A percentile compares a stretch with the other conserved stretches of the same genome.
Evolutionary conservation across 2,329 filamentous ascomycete species (phyloP).

Genomic region (Mariannaea elegans): DNA sequence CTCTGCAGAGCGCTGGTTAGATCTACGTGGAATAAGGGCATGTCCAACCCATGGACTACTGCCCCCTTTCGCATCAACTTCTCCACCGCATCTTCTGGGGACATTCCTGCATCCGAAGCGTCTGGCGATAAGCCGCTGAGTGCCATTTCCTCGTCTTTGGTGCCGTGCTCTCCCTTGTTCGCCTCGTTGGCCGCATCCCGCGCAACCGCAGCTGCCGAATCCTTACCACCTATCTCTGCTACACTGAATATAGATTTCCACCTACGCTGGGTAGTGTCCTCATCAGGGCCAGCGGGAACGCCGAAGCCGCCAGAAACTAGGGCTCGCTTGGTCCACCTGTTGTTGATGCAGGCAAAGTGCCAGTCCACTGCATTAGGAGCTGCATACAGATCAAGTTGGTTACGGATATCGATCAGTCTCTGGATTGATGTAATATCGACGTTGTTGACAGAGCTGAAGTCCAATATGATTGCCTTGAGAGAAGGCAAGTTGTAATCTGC

Average conservation of each 20-base stretch:
- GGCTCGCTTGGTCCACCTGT: conserved; percentile 89
- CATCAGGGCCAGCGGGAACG: conserved; percentile 67
- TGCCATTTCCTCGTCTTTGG: conserved; percentile 50
- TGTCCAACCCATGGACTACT: conserved; percentile 84
- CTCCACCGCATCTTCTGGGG: conserved; percentile 41
- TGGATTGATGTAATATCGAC: conserved; percentile 94
- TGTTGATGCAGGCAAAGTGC: conserved; percentile 95
- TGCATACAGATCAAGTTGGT: conserved; percentile 89
- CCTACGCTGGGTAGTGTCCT: conserved; percentile 62
- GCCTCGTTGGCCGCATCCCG: conserved; percentile 66
- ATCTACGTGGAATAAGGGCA: conserved; percentile 94
- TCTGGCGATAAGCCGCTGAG: conserved; percentile 16
- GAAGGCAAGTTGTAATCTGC: conserved; percentile 66
- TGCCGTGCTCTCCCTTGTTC: conserved; percentile 43
- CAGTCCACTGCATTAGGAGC: conserved; percentile 86
- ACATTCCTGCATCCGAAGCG: conserved; percentile 28
- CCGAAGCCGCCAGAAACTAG: conserved; percentile 90
- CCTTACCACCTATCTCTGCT: conserved; percentile 79
- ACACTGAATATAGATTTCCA: conserved; percentile 98
- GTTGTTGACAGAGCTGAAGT: conserved; percentile 93
- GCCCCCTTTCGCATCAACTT: conserved; percentile 61
- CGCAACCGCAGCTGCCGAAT: conserved; percentile 74
- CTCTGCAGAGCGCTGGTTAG: conserved; percentile 88
- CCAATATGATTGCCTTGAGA: conserved; percentile 89
- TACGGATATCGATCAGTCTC: conserved; percentile 91